A percentile compares a stretch with the other conserved stretches of the same genome.
phyloP scores from a whole-genome alignment of 2,329 filamentous ascomycete genomes.

The Aspergillus flavus region DNA sequence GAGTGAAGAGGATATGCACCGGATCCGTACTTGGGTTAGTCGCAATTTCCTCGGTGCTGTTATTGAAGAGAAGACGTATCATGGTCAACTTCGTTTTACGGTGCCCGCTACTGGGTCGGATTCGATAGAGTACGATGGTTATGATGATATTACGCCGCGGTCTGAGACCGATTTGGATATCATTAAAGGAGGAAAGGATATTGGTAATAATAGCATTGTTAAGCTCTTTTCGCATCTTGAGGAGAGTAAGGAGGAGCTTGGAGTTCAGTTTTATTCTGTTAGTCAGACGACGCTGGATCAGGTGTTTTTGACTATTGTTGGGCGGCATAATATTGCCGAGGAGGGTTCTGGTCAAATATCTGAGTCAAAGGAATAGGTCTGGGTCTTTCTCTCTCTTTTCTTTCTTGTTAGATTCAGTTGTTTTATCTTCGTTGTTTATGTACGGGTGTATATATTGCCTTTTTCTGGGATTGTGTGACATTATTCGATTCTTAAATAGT shows the following conservation, averaged over 20 bases:
- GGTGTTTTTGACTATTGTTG: constrained; percentile 85
- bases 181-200: background rate
- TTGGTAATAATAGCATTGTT: constrained; percentile 40
- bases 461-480: background rate
- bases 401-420: background rate
- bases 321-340: constrained; percentile 75
- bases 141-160: background rate
- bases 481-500: background rate
- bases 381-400: background rate
- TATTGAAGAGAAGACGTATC: constrained; percentile 74
- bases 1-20: constrained; percentile 65
- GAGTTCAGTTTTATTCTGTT: constrained; percentile 84
- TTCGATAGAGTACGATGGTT: background rate
- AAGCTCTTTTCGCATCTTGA: constrained; percentile 73
- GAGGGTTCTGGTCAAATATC: constrained; percentile 49
- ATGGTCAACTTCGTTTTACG: constrained; percentile 85
- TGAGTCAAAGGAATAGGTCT: background rate
- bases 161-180: background rate
- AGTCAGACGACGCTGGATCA: constrained; percentile 86
- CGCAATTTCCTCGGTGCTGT: constrained; percentile 64
- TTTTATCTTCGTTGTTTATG: background rate
- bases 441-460: background rate
- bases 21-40: constrained; percentile 67
- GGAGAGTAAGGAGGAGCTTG: constrained; percentile 66
- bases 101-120: constrained; percentile 53